Percentiles rank a stretch among this genome's conserved stretches.
These are phyloP conservation scores for Lachancea thermotolerans DNA, from an alignment of 805 yeast species.

Conservation along the genomic window DNA sequence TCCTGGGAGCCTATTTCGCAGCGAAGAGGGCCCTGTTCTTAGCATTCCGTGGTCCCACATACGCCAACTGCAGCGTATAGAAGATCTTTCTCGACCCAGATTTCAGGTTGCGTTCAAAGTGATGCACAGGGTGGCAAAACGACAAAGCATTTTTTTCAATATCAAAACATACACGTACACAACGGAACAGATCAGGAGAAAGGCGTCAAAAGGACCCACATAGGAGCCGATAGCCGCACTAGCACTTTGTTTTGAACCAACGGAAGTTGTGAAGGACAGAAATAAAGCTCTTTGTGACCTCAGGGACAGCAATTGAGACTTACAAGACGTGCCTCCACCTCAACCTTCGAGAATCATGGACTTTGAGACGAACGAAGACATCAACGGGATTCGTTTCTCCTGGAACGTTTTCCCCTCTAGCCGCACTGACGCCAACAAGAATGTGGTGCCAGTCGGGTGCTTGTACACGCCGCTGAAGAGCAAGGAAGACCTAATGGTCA, in stretches of 20 bases:
- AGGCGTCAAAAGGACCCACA: not conserved
- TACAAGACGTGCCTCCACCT: not conserved
- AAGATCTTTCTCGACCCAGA: too few species aligned
- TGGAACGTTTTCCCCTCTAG: constrained; percentile 89
- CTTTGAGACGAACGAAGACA: constrained; percentile 59
- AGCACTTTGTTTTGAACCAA: not conserved
- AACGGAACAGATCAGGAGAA: constrained; percentile 1
- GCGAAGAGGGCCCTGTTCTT: too few species aligned
- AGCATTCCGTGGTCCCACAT: too few species aligned
- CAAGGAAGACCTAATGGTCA: constrained; percentile 67
- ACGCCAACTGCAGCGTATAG: too few species aligned
- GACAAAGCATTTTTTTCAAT: not conserved
- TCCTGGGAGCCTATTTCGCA: too few species aligned
- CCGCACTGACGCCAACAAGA: constrained; percentile 79
- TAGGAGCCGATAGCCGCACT: not conserved
- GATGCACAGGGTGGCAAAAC: constrained; percentile 8
- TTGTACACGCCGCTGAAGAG: constrained; percentile 89
- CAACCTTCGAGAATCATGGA: constrained; percentile 27
- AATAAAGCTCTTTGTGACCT: not conserved
- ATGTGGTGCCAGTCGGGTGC: constrained; percentile 91
- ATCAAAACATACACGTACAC: not conserved
- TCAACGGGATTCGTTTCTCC: constrained; percentile 65
- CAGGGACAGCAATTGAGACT: not conserved
- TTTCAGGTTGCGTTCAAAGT: too few species aligned
- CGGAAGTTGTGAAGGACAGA: constrained; percentile 1